A percentile compares a stretch with the other conserved stretches of the same genome.
These are phyloP conservation scores for Aegilops sharonensis DNA, from an alignment of 176 grass and related monocot species.

Conservation along the genomic window DNA sequence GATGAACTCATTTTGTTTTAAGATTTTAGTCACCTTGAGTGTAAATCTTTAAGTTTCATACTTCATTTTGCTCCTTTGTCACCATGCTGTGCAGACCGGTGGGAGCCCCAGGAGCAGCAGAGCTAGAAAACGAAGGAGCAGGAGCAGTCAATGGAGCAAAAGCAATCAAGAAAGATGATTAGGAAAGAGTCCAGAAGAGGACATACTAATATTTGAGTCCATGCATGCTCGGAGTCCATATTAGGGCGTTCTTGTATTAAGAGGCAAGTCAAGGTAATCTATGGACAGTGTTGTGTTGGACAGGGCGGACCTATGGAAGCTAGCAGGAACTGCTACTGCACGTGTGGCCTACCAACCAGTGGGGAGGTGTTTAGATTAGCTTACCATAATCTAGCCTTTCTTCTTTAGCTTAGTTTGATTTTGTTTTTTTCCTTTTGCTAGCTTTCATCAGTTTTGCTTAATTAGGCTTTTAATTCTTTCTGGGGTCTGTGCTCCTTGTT, in stretches of 20 bases:
- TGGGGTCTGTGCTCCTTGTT: background rate
- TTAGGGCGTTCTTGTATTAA: background rate
- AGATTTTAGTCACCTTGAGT: slow-evolving; percentile 2
- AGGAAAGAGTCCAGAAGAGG: background rate
- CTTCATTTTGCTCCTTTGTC: background rate
- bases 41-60: background rate
- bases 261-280: background rate
- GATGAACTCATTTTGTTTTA: background rate
- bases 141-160: slow-evolving; percentile 2
- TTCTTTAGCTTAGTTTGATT: background rate
- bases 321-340: background rate
- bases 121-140: slow-evolving; percentile 14
- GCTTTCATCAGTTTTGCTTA: background rate
- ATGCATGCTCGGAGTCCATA: background rate
- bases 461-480: background rate
- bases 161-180: background rate
- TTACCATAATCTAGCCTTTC: background rate
- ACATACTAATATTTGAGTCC: background rate
- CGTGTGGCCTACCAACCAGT: background rate
- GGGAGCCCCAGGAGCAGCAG: background rate
- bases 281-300: background rate
- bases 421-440: background rate
- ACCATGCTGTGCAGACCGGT: background rate
- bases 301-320: background rate
- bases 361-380: background rate